These are phyloP conservation scores for Chaetothyriales sp. DNA, from an alignment of 2,329 filamentous ascomycete species.

Conservation along the genomic window DNA sequence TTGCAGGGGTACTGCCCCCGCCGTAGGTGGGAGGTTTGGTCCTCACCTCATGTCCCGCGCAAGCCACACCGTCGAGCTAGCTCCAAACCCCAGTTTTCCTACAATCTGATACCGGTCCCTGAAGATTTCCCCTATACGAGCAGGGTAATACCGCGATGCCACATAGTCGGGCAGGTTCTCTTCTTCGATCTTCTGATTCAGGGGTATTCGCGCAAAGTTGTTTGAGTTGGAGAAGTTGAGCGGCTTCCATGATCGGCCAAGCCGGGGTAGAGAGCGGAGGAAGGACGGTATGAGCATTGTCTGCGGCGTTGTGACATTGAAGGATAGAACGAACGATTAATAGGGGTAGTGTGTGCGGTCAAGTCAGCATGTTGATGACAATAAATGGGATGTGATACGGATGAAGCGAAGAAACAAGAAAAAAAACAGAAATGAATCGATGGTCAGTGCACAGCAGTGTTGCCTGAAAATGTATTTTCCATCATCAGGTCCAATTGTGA, in stretches of 20 bases:
- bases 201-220: background rate
- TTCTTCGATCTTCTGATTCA: background rate
- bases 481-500: too few relatives aligned
- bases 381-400: too few relatives aligned
- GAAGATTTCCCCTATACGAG: background rate
- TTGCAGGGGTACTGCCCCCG: background rate
- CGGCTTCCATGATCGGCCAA: background rate
- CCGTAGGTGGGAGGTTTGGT: background rate
- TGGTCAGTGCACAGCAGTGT: too few relatives aligned
- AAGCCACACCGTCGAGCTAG: slow-evolving; percentile 25
- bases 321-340: too few relatives aligned
- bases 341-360: too few relatives aligned
- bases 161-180: background rate
- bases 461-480: too few relatives aligned
- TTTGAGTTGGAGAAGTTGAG: background rate
- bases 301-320: background rate
- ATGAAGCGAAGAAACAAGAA: too few relatives aligned
- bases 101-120: slow-evolving; percentile 20
- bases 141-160: background rate
- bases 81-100: slow-evolving; percentile 25
- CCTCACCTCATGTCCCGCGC: slow-evolving; percentile 22
- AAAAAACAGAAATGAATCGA: too few relatives aligned
- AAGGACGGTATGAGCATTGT: background rate
- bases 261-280: background rate
- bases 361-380: too few relatives aligned